These are phyloP conservation scores for Zasmidium cellare DNA, from an alignment of 2,329 filamentous ascomycete species.

Conservation along the genomic window DNA sequence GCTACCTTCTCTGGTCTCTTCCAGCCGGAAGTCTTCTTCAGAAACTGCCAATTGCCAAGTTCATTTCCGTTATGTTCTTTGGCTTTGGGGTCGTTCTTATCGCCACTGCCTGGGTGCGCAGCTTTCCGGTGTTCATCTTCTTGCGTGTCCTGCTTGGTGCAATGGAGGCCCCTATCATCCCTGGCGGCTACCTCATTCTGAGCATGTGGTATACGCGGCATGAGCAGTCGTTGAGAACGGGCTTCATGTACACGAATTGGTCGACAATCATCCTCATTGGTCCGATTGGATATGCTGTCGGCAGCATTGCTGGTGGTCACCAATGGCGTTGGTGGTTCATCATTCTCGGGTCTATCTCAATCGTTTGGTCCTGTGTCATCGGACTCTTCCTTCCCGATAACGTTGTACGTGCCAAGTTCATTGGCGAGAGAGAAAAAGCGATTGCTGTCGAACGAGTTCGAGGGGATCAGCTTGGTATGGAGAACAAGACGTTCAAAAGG, in stretches of 20 bases:
- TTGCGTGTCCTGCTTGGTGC: conserved; percentile 38
- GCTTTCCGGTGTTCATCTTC: conserved; percentile 32
- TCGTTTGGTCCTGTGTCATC: conserved; percentile 9
- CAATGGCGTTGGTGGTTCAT: conserved; percentile 38
- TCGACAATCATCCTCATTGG: conserved; percentile 50
- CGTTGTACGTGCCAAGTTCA: conserved; percentile 5
- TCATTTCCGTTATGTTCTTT: conserved; percentile 27
- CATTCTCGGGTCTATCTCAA: conserved; percentile 47
- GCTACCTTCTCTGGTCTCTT: conserved; percentile 56
- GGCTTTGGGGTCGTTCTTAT: conserved; percentile 11
- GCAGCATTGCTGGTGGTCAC: conserved; percentile 1
- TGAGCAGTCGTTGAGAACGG: conserved; percentile 36
- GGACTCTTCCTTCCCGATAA: conserved; percentile 16
- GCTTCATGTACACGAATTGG: conserved; percentile 14
- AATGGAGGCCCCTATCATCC: conserved; percentile 10
- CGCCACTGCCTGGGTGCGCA: conserved; percentile 18
- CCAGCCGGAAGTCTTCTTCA: conserved; percentile 57
- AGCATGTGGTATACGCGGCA: conserved; percentile 29
- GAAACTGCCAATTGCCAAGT: conserved; percentile 50
- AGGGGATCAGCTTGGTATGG: conserved; percentile 18
- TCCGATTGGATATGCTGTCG: conserved; percentile 9
- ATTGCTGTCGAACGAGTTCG: conserved; percentile 11
- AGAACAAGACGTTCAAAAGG: conserved; percentile 40
- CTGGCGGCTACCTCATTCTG: conserved; percentile 51
- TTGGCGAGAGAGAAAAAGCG: conserved; percentile 13